Evolutionary conservation across 768 basidiomycete species (phyloP), one percentile per base, ranked within the genome.

Genomic region (Phaffia tasmanica): DNA sequence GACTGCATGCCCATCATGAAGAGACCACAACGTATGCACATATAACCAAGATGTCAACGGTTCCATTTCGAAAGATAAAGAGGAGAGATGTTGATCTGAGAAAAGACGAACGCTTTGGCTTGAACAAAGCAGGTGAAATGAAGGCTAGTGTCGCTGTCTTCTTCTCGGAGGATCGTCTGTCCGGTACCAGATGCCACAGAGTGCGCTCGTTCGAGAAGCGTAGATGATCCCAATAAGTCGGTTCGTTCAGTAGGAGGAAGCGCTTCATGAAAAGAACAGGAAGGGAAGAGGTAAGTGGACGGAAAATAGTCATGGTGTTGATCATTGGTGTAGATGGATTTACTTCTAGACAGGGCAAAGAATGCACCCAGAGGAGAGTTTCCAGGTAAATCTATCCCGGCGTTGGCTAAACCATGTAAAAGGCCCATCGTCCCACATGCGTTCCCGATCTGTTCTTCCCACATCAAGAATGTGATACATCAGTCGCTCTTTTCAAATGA

Each of bases 391-490:
- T 55, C 56, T 53, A 74, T 83, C 70, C 32, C 62, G 68, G 90
- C 86, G 73, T 97, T 95, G 25, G 84, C 83, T 54, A 95, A 77
- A 14, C 88, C 83, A 71, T 93, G 90, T 7, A 92, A 80, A 21
- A 92, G 79, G 0, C 85, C 89, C 74, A 93, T 91, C 0, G 89
- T 90, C 3, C 90, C 90, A 72, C 89, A 91, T 0, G 89, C 89
- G 71, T 91, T 91, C 4, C 79, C 75, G 65, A 89, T 89, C 87
- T 88, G 65, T 42, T n/a, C 21, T 32, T 42, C 29, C 1, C n/a
- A n/a, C n/a, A n/a, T n/a, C n/a, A n/a, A n/a, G n/a, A 59, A 21
- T 46, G 57, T 35, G 29, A 46, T 8, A 8, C 8, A 46, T 2
- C 9, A 30, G 30, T 8, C 3, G 16, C 2, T 27, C 57, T 14